A percentile compares a stretch with the other conserved stretches of the same genome.
Evolutionary conservation across 257 asterid species (phyloP).

Genomic region (Euphrasia confusa): DNA sequence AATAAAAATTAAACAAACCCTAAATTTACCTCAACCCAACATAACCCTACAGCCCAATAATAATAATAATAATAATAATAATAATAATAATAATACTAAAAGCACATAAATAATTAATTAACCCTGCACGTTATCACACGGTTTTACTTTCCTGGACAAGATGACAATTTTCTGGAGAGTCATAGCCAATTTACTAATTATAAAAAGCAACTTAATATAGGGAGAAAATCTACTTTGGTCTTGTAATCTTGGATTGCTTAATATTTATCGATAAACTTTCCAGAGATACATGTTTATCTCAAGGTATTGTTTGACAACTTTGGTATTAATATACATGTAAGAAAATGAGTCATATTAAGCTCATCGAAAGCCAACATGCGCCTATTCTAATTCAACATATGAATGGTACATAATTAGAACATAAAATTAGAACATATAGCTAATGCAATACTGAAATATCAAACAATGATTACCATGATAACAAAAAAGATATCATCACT

Average conservation of each 20-base stretch:
- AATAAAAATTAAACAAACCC: too few relatives aligned
- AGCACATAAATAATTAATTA: too few relatives aligned
- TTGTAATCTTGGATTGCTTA: neutral
- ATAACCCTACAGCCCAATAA: too few relatives aligned
- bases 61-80: too few relatives aligned
- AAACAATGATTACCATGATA: neutral
- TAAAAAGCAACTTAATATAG: neutral
- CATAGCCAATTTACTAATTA: neutral
- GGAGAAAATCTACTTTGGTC: neutral
- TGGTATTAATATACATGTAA: neutral
- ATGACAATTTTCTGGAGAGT: neutral
- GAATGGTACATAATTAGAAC: neutral
- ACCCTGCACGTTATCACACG: too few relatives aligned
- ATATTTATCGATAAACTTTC: neutral
- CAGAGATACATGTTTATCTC: neutral
- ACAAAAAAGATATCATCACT: slow-evolving; percentile 7
- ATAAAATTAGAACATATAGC: neutral
- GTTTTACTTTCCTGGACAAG: neutral
- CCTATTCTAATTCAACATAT: neutral
- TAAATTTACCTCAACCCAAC: too few relatives aligned
- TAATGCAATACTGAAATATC: neutral
- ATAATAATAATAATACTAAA: too few relatives aligned
- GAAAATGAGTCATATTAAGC: neutral
- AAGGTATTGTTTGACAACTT: neutral
- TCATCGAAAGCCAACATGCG: neutral